phyloP scores from a whole-genome alignment of 306 rosid species.

The Trifolium fragiferum region DNA sequence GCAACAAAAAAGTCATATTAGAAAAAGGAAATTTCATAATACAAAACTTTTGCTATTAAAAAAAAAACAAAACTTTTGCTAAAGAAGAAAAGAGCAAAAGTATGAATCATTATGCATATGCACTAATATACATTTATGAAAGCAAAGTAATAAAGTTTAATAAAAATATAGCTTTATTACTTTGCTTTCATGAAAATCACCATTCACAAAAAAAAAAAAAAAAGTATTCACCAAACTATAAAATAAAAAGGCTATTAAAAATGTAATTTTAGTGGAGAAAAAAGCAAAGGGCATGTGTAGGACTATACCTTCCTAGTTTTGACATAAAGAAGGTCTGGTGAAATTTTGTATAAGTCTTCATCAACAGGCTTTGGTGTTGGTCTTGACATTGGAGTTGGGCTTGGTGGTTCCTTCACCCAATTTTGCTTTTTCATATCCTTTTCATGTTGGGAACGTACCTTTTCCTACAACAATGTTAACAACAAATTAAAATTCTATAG shows the following conservation, averaged over 20 bases:
- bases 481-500: conserved; percentile 23
- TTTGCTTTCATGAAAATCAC: no score
- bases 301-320: conserved; percentile 68
- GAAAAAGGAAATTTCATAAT: conserved; percentile 25
- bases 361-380: conserved; percentile 78
- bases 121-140: conserved; percentile 11
- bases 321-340: conserved; percentile 69
- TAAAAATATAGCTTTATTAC: neutral
- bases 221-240: no score
- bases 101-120: conserved; percentile 23
- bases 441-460: conserved; percentile 53
- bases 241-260: no score
- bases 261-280: conserved; percentile 15
- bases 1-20: conserved; percentile 1
- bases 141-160: conserved; percentile 18
- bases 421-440: conserved; percentile 62
- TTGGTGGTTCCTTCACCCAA: conserved; percentile 51
- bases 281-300: conserved; percentile 2
- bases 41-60: conserved; percentile 12
- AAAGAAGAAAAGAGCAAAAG: conserved; percentile 34
- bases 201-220: no score
- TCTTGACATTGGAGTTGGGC: conserved; percentile 49
- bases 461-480: conserved; percentile 63
- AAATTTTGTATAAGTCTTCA: conserved; percentile 79
- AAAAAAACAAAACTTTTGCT: conserved; percentile 22